Evolutionary conservation across 1,284 basidiomycete species (phyloP), one percentile per base, ranked within the genome.

Genomic region (Inonotus obliquus): DNA sequence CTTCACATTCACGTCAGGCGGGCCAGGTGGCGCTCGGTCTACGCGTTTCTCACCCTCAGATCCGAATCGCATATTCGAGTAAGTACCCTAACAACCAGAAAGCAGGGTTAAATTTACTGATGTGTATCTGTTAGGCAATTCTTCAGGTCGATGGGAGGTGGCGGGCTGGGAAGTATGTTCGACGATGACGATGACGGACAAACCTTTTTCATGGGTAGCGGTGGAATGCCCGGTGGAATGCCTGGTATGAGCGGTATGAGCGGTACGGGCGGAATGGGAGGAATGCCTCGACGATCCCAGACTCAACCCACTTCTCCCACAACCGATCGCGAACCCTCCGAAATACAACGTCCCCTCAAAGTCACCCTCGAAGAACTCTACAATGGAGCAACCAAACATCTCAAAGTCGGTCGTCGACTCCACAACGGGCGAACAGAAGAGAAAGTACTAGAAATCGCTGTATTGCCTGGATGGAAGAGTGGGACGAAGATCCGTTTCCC

Each of bases 401-500:
- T 99, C 63, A 96, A 95, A 74, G 85, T 99, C 62, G 87, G 88
- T 2, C 85, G 95, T 58, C 84, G 84, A 67, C 75, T 90, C 59
- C 74, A 87, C 27, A 80, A 82, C 61, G 94, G 96, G 1, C 75
- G 78, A 13, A 87, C 85, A 13, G 94, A 97, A 73, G 93, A 96
- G 66, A 97, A 96, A 75, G 87, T 96, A 7, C 83, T 97, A 63
- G 93, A 95, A 70, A 90, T 96, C 66, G 81, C 85, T n/a, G 84
- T 96, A 59, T 86, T 88, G 67, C 91, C 95, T 0, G 91, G 91
- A 1, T 92, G 88, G 89, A 91, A 91, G 77, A 82, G 83, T 66
- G 95, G 95, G 1, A 98, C 95, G 21, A 97, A 96, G 77, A 84
- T 97, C 65, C 87, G 92, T 61, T 98, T 95, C 75, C 86, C 91